Evolutionary conservation across 2,329 filamentous ascomycete genomes (phyloP), one percentile per base, ranked within the genome.

Genomic region (Exutisphaerella laricina): DNA sequence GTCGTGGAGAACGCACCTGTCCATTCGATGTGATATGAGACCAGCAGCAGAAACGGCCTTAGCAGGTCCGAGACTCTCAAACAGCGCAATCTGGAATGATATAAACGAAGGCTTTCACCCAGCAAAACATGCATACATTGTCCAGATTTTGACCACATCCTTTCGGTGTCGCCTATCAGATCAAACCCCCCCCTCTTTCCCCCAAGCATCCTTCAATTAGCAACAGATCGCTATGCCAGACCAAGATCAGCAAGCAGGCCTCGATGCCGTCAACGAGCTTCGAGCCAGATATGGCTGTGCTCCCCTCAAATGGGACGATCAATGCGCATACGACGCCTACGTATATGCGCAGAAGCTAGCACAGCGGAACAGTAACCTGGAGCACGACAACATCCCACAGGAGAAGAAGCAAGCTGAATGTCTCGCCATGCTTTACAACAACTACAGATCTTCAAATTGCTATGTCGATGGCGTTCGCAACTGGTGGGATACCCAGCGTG

Each of bases 371-470:
- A 12, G 23, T 12, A 26, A 26, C 12, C 12, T 26, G 23, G 23
- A 26, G 23, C 23, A 26, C 12, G 23, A 26, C 23, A 6, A 26
- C 6, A 26, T 26, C 12, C 23, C 23, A 26, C 23, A 26, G 12
- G 23, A 26, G 6, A 26, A 26, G 12, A 12, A 12, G 12, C 23
- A 26, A 12, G 23, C 23, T 12, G 23, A 26, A 26, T 26, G 23
- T 12, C 23, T 26, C 23, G 23, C 23, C 6, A 26, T 26, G 23
- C 29, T 41, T 2, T 41, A 34, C 39, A 13, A 35, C 39, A 38
- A 33, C 30, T 33, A 14, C 30, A 33, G 16, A 5, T 16, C 30
- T 33, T 8, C n/a, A 16, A 33, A 33, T 12, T 5, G 10, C 5
- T 33, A 33, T 12, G 12, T 16, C 16, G 30, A 17, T 14, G 30